phyloP scores from a whole-genome alignment of 768 basidiomycete genomes.

The Suillus decipiens region DNA sequence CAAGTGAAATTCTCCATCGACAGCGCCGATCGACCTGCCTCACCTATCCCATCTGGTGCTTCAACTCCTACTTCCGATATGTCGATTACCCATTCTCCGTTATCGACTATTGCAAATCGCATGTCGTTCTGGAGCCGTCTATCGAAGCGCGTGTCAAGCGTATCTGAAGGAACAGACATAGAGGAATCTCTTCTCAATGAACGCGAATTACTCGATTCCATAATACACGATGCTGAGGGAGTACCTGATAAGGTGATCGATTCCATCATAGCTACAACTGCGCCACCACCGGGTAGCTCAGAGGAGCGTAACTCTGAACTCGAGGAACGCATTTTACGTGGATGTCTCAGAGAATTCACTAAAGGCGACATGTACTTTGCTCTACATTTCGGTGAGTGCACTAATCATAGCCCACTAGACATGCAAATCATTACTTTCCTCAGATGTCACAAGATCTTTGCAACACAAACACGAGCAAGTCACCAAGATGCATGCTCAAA shows the following conservation, averaged over 20 bases:
- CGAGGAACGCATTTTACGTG: constrained; percentile 80
- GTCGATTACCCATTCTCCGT: constrained; percentile 45
- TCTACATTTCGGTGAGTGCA: constrained; percentile 72
- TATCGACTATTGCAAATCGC: constrained; percentile 61
- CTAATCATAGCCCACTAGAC: neutral
- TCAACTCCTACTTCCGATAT: constrained; percentile 56
- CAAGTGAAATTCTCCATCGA: constrained; percentile 6
- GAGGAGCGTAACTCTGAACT: constrained; percentile 76
- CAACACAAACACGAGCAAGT: constrained; percentile 77
- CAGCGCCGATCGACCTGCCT: constrained; percentile 15
- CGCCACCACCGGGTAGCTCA: constrained; percentile 58
- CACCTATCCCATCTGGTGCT: constrained; percentile 45
- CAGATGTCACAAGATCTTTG: constrained; percentile 82
- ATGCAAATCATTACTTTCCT: constrained; percentile 4
- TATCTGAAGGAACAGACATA: constrained; percentile 18
- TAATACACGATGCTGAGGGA: constrained; percentile 47
- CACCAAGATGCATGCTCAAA: constrained; percentile 56
- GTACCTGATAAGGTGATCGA: constrained; percentile 56
- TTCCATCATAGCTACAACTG: constrained; percentile 58
- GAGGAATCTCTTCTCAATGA: constrained; percentile 17
- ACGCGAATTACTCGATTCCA: constrained; percentile 32
- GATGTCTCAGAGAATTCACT: constrained; percentile 73
- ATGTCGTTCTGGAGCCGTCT: constrained; percentile 77
- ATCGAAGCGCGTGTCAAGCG: constrained; percentile 46
- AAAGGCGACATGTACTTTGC: constrained; percentile 92